Evolutionary conservation across 495 filamentous ascomycete genomes (phyloP).

Genomic region (Penicillium arizonense): DNA sequence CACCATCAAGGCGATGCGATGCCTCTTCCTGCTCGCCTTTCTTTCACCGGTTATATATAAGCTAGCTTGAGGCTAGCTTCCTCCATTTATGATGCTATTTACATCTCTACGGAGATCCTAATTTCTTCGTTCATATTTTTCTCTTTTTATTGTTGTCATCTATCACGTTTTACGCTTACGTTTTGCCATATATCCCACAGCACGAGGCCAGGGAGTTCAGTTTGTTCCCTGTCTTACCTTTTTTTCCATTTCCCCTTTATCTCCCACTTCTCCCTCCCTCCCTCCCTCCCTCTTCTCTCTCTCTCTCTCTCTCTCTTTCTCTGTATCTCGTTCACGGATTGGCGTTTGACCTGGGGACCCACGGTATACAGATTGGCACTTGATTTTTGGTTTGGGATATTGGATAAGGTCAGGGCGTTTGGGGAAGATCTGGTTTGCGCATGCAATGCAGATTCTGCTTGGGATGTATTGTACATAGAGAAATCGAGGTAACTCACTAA

Average conservation of each 20-base stretch:
- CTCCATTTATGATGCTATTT: background rate
- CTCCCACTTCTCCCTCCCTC: conserved; percentile 3
- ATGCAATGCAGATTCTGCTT: conserved; percentile 16
- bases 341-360: conserved; percentile 25
- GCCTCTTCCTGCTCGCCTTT: background rate
- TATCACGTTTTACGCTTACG: conserved; percentile 10
- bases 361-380: conserved; percentile 35
- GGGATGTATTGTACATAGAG: conserved; percentile 29
- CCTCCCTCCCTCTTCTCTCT: conserved; percentile 9
- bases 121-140: conserved; percentile 6
- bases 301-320: conserved; percentile 5
- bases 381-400: conserved; percentile 10
- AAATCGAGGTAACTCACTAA: conserved; percentile 11
- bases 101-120: conserved; percentile 8
- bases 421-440: conserved; percentile 3
- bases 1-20: background rate
- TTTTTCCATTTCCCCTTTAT: conserved; percentile 9
- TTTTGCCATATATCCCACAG: conserved; percentile 27
- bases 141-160: conserved; percentile 4
- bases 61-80: background rate
- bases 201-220: conserved; percentile 19
- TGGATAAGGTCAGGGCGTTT: conserved; percentile 17
- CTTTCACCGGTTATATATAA: conserved; percentile 2
- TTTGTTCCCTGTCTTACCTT: conserved; percentile 4
- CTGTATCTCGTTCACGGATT: background rate